Base-by-base conservation (phyloP, 2,329 filamentous ascomycete genomes). In the Byssoonygena ceratinophila region DNA sequence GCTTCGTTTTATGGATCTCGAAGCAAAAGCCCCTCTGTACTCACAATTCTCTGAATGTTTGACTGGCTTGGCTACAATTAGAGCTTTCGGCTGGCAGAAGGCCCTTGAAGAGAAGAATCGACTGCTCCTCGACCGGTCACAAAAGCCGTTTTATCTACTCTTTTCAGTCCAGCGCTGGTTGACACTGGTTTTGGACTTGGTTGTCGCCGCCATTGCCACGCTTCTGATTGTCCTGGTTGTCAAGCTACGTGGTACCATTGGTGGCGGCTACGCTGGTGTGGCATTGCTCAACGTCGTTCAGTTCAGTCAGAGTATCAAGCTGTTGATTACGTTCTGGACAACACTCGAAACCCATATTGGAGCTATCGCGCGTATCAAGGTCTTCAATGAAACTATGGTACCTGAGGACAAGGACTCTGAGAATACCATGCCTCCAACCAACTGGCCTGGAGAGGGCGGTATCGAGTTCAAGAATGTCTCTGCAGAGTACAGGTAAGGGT, bases 21-120 rank as follows among this genome's bases (percentile, higher is more conserved):
- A 84, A 61, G 73, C 76, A 1, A 82, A 83, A 57, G 75, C 75
- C 0, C 79, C 79, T 0, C 65, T 82, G 0, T 81, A 78, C 66
- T 76, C 71, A 14, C 68, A 81, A 54, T 82, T 81, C 57, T 68
- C 75, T 20, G 78, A 81, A 56, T 76, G 74, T 1, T 70, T 81
- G 39, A 73, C 72, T 31, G 80, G 80, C 0, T 61, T 81, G 0
- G 68, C 71, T 0, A 82, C 79, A 0, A 70, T 82, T 23, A 72
- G 78, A 8, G 76, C 79, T 1, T 81, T 80, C 55, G 72, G 74
- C 1, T 81, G 77, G 78, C 66, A 73, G n/a, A 56, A 64, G 0
- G 60, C 64, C 4, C 68, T 73, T 51, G 64, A 72, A 14, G 58
- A 71, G 25, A 70, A 70, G 55, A 79, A 77, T 52, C 63, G 74